Percentiles rank a stretch among this genome's conserved stretches.
Conservation (phyloP, 306 rosid species). For the Coriaria nepalensis region DNA sequence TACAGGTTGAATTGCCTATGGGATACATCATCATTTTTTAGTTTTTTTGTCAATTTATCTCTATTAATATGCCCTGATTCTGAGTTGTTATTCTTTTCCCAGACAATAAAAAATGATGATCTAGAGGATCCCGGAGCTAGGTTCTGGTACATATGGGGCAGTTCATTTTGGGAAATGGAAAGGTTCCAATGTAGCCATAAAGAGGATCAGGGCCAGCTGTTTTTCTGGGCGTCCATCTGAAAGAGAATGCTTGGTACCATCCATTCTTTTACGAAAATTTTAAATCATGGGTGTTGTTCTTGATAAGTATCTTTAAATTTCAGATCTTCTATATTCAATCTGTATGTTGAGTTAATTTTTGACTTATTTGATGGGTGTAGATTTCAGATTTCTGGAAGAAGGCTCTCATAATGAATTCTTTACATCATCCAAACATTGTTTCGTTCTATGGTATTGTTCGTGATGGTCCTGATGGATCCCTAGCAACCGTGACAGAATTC, state of each 20-base stretch:
- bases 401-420: conserved; percentile 83
- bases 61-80: conserved; percentile 4
- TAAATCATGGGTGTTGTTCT: too few relatives aligned
- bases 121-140: conserved; percentile 93
- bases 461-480: conserved; percentile 94
- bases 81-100: conserved; percentile 16
- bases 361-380: conserved; percentile 15
- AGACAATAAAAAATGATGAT: conserved; percentile 90
- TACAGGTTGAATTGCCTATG: too few relatives aligned
- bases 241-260: conserved; percentile 96
- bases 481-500: conserved; percentile 96
- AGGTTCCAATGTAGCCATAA: conserved; percentile 94
- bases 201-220: conserved; percentile 96
- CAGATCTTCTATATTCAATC: too few relatives aligned
- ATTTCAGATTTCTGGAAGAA: conserved; percentile 99
- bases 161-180: conserved; percentile 97
- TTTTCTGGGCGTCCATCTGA: conserved; percentile 93
- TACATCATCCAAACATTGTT: conserved; percentile 98
- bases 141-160: conserved; percentile 95
- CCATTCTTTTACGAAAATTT: too few relatives aligned
- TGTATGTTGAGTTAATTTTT: too few relatives aligned
- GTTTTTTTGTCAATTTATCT: conserved; percentile 15
- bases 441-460: conserved; percentile 96
- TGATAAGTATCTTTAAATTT: too few relatives aligned
- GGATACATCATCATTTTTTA: too few relatives aligned